Evolutionary conservation across 2,329 filamentous ascomycete genomes (phyloP), one percentile per base, ranked within the genome.

Genomic region (Nemania abortiva): DNA sequence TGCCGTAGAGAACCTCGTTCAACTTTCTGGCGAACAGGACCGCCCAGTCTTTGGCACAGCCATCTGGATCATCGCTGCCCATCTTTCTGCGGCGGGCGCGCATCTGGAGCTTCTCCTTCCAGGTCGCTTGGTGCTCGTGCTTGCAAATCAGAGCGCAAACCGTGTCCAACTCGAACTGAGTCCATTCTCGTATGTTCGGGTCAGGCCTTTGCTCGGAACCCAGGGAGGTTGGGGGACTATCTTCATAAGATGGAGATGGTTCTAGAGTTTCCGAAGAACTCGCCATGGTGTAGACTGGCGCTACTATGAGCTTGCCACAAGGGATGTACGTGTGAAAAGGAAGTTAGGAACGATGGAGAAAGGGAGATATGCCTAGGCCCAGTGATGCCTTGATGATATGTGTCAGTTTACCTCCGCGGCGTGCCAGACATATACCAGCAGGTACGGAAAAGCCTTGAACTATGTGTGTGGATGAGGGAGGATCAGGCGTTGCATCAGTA

Each of bases 101-200:
- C n/a, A 18, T 31, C 34, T 54, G 59, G 5, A 10, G 13, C 34
- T 49, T 49, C 22, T 6, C 11, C 45, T 55, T 47, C 15, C 6
- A 24, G 20, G 9, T 24, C 1, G 6, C 20, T 13, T 45, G 37
- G 53, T 77, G 73, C 20, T 73, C 72, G 39, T 69, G 60, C 29
- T 70, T 71, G 59, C 74, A 76, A 34, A 78, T 73, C 22, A 81
- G 72, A 10, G 75, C 70, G 18, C 79, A 74, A 13, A 79, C 74
- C 9, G 73, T 75, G n/a, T 76, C 69, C 1, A 77, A 58, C 62
- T 77, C 74, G 53, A 74, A 75, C 1, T 60, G 11, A 6, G 70
- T 73, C 76, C 75, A 78, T 39, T 66, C 42, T 47, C 65, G 66
- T 20, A 56, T 11, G 13, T 7, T 7, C 2, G 11, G 7, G 11